Conservation (phyloP, 352 stramenopile genomes). For the Elongisporangium undulatum region DNA sequence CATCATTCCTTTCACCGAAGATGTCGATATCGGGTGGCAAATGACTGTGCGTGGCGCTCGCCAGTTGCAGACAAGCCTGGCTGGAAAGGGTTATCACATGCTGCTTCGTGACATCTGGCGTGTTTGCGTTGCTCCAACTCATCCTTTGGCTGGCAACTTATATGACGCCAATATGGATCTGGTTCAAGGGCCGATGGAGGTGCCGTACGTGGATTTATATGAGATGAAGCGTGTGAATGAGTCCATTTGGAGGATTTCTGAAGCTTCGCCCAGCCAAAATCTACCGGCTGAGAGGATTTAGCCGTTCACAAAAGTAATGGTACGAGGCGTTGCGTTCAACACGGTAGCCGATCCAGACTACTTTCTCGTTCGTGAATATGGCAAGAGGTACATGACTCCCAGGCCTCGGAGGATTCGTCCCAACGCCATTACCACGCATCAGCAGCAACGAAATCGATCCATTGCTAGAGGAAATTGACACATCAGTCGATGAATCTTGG, state of each 20-base stretch:
- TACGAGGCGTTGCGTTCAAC: slow-evolving; percentile 18
- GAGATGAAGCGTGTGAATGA: too few relatives aligned
- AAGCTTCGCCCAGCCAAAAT: slow-evolving; percentile 8
- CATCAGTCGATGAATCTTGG: too few relatives aligned
- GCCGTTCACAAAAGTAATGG: slow-evolving; percentile 9
- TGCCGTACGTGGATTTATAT: slow-evolving; percentile 32
- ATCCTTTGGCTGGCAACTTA: slow-evolving; percentile 21
- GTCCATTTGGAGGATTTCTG: too few relatives aligned
- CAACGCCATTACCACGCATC: too few relatives aligned
- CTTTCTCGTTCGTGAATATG: slow-evolving; percentile 15
- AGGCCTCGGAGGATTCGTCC: too few relatives aligned
- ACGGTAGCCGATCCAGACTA: slow-evolving; percentile 19
- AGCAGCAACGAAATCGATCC: too few relatives aligned
- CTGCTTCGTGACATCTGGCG: slow-evolving; percentile 16
- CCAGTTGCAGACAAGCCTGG: slow-evolving; percentile 2
- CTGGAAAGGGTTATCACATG: slow-evolving; percentile 13
- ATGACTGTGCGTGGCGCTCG: too few relatives aligned
- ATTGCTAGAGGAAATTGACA: too few relatives aligned
- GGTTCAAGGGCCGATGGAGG: slow-evolving; percentile 3
- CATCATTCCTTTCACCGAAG: slow-evolving; percentile 17
- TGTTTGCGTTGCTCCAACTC: slow-evolving; percentile 24
- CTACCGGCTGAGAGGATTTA: slow-evolving; percentile 13
- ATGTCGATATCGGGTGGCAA: slow-evolving; percentile 14
- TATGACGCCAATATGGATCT: slow-evolving; percentile 11
- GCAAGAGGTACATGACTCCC: slow-evolving; percentile 10